Evolutionary conservation across 768 basidiomycete species (phyloP), one percentile per base, ranked within the genome.

Genomic region (Thelephora ganbajun): DNA sequence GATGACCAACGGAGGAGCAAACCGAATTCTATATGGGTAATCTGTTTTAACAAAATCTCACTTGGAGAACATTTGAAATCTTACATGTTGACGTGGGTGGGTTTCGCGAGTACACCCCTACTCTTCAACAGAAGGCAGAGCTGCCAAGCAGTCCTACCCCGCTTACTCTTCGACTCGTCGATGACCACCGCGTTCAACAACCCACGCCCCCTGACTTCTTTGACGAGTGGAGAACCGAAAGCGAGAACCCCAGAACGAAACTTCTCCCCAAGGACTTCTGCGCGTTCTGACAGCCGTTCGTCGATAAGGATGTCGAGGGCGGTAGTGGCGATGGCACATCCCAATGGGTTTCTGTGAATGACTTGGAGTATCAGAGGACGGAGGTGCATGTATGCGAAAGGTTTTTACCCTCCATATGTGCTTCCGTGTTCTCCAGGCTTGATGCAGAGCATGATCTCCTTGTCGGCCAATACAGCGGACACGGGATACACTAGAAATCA

Each of bases 1-100:
- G 50, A 99, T 99, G 52, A 98, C 89, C 47, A 99, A 66, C 2
- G 94, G 94, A 2, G 94, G 94, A 2, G 96, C 90, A 61, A 99
- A 94, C 30, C 94, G 91, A 55, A 99, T 86, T 46, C 92, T 97
- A 3, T 47, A 48, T 18, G 3, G 36, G 14, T 19, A 22, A 48
- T 14, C 35, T 2, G 14, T 7, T 7, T 41, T 2, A 41, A 22
- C 39, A 41, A 41, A 11, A n/a, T 5, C 9, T 41, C 16, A 14
- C 22, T 41, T 1, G 9, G 14, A 6, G 50, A 22, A 30, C 3
- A 46, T 6, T 30, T 30, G 9, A 11, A 12, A 6, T 71, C 89
- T 56, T 56, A 93, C 90, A 88, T 90, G 64, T 94, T 94, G 22
- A 81, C 76, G 58, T 96, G 92, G 0, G 94, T 97, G 11, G 96